Percentiles rank a stretch among this genome's conserved stretches.
These are phyloP conservation scores for Kokia cookei DNA, from an alignment of 441 rosid species.

Conservation along the genomic window DNA sequence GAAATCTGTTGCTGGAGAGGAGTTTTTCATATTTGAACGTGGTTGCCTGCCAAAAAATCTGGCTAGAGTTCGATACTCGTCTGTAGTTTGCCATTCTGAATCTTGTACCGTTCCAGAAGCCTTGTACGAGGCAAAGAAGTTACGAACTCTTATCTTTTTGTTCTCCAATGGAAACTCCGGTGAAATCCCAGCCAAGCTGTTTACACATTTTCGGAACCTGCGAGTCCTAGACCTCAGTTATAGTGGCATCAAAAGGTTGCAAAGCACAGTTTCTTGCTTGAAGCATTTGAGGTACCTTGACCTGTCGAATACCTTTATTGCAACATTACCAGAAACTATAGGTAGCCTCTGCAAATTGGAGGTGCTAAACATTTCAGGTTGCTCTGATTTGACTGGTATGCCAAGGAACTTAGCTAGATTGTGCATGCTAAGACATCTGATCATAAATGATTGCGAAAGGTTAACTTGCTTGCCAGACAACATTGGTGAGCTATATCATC, in stretches of 20 bases:
- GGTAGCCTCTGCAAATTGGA: constrained; percentile 5
- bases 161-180: not conserved
- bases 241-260: constrained; percentile 5
- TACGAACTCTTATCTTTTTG: constrained; percentile 12
- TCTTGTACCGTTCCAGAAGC: constrained; percentile 4
- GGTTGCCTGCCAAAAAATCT: not conserved
- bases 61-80: not conserved
- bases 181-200: not conserved
- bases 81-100: constrained; percentile 1
- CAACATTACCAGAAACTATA: constrained; percentile 3
- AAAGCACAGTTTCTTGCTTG: constrained; percentile 5
- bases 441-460: not conserved
- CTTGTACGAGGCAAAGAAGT: constrained; percentile 12
- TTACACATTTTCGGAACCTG: constrained; percentile 11
- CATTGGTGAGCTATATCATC: not conserved
- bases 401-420: not conserved
- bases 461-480: not conserved
- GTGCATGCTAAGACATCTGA: constrained; percentile 4
- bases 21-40: not conserved
- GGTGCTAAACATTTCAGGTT: constrained; percentile 4
- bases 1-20: not conserved
- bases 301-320: constrained; percentile 7
- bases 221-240: constrained; percentile 9
- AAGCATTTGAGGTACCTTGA: constrained; percentile 9
- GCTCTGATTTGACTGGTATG: constrained; percentile 1